Conservation (phyloP, 495 filamentous ascomycete genomes). For the Hyaloscypha finlandica region DNA sequence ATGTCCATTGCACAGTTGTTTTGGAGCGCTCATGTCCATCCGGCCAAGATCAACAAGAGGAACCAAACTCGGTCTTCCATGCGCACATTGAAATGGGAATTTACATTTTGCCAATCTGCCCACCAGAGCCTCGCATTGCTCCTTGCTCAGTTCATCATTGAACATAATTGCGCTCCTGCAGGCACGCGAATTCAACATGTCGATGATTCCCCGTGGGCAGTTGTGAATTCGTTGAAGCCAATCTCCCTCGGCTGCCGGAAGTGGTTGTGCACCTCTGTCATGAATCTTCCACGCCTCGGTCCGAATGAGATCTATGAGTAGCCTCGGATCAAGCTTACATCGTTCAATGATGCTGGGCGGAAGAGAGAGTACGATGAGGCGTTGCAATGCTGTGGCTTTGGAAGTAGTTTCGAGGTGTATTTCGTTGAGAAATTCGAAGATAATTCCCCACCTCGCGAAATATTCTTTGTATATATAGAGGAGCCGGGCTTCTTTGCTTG, state of each 20-base stretch:
- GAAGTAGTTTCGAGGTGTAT: slow-evolving; percentile 4
- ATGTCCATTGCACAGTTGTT: neutral
- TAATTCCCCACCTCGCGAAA: slow-evolving; percentile 73
- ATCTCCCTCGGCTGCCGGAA: neutral
- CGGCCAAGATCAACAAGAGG: slow-evolving; percentile 54
- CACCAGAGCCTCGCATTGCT: slow-evolving; percentile 69
- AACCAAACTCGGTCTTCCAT: slow-evolving; percentile 78
- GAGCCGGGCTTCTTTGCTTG: slow-evolving; percentile 55
- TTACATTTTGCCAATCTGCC: slow-evolving; percentile 62
- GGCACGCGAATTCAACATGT: slow-evolving; percentile 85
- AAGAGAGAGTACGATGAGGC: slow-evolving; percentile 38
- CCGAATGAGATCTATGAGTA: slow-evolving; percentile 71
- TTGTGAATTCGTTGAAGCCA: slow-evolving; percentile 48
- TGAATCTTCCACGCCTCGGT: slow-evolving; percentile 67
- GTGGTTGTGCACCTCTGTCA: slow-evolving; percentile 30
- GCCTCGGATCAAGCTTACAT: slow-evolving; percentile 67
- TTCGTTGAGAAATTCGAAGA: slow-evolving; percentile 48
- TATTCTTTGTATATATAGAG: slow-evolving; percentile 54
- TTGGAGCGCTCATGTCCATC: neutral
- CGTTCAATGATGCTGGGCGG: slow-evolving; percentile 74
- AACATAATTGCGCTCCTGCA: slow-evolving; percentile 97
- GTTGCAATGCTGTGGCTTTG: slow-evolving; percentile 40
- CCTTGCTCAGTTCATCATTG: slow-evolving; percentile 70
- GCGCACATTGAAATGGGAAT: slow-evolving; percentile 94
- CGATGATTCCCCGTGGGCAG: slow-evolving; percentile 78